A percentile compares a stretch with the other conserved stretches of the same genome.
Conservation (phyloP, 306 rosid genomes). For the Cyamopsis tetragonoloba region DNA sequence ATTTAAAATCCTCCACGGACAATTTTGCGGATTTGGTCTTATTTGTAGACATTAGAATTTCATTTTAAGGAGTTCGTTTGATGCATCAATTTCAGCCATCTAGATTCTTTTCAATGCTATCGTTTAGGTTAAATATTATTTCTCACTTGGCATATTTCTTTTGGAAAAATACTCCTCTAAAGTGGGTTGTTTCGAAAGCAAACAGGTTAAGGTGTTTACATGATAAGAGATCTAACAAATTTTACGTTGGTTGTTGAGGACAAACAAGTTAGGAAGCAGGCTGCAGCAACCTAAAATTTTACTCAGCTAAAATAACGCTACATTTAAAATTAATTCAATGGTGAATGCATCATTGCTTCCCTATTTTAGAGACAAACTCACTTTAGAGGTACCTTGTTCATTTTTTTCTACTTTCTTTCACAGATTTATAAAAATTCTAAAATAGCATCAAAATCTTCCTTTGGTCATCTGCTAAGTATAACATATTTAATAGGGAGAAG, state of each 20-base stretch:
- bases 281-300: background rate
- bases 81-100: background rate
- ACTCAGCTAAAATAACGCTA: background rate
- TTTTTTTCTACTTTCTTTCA: background rate
- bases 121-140: background rate
- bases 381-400: background rate
- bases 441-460: background rate
- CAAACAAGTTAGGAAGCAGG: too few relatives aligned
- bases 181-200: background rate
- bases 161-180: background rate
- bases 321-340: background rate
- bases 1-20: background rate
- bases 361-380: background rate
- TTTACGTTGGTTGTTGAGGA: too few relatives aligned
- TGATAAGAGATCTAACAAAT: too few relatives aligned
- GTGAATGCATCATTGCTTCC: background rate
- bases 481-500: background rate
- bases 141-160: background rate
- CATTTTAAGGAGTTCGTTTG: background rate
- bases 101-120: background rate
- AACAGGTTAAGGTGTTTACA: background rate
- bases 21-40: background rate
- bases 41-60: background rate
- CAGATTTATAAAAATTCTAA: background rate
- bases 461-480: background rate